Percentiles rank a stretch among this genome's conserved stretches.
Evolutionary conservation across 1,284 basidiomycete species (phyloP).

Genomic region (Pseudozyma pruni): DNA sequence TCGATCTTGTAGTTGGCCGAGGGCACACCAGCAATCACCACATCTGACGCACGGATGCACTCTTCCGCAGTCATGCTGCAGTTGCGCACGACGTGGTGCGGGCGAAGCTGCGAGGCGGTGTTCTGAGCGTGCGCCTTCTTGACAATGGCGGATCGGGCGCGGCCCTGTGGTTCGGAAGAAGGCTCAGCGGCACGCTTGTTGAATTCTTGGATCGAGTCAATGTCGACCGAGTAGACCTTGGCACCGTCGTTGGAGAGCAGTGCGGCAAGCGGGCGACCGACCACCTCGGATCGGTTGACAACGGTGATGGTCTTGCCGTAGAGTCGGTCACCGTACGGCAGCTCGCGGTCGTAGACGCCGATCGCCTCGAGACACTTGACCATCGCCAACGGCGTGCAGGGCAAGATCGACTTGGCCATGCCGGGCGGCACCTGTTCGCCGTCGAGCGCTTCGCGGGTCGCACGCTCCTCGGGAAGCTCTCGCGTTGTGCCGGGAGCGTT

Average conservation of each 20-base stretch:
- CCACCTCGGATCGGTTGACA: slow-evolving; percentile 96
- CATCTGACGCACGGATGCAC: slow-evolving; percentile 60
- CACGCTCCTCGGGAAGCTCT: slow-evolving; percentile 50
- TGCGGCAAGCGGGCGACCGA: slow-evolving; percentile 92
- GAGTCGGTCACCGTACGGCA: slow-evolving; percentile 92
- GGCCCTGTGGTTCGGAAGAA: slow-evolving; percentile 20
- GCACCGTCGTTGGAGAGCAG: slow-evolving; percentile 95
- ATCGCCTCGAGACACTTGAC: slow-evolving; percentile 89
- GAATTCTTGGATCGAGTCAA: slow-evolving; percentile 84
- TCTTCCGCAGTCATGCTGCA: slow-evolving; percentile 49
- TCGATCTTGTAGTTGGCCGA: slow-evolving; percentile 87
- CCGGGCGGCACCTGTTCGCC: slow-evolving; percentile 73
- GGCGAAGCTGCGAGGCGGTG: slow-evolving; percentile 66
- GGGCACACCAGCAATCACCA: slow-evolving; percentile 64
- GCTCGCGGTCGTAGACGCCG: slow-evolving; percentile 89
- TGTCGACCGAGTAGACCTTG: slow-evolving; percentile 91
- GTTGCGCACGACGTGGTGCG: slow-evolving; percentile 78
- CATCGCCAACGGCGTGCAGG: slow-evolving; percentile 94
- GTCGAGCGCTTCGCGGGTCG: slow-evolving; percentile 41
- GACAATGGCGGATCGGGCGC: slow-evolving; percentile 55
- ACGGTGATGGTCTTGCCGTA: slow-evolving; percentile 93
- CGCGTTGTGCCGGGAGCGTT: slow-evolving; percentile 63
- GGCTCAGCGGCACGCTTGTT: slow-evolving; percentile 60
- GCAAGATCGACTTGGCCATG: slow-evolving; percentile 90
- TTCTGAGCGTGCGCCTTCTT: slow-evolving; percentile 73